phyloP scores from a whole-genome alignment of 1,139 yeast species.

The Zygoascus meyerae region DNA sequence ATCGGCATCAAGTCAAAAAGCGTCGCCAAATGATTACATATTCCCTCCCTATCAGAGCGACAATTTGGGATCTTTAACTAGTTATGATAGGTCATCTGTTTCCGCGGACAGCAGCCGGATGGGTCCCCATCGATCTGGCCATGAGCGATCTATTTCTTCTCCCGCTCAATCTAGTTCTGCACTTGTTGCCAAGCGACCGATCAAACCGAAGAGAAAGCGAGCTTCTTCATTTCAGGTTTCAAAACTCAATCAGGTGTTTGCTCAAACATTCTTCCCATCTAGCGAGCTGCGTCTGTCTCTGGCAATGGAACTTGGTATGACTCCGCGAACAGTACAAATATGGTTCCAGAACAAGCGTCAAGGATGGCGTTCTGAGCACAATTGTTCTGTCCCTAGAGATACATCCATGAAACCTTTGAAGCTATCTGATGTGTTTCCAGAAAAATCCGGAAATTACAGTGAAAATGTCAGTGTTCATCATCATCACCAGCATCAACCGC shows the following conservation, averaged over 20 bases:
- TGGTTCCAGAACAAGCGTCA: conserved; percentile 38
- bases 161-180: neutral
- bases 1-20: conserved; percentile 3
- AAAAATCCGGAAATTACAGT: too few relatives aligned
- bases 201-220: conserved; percentile 34
- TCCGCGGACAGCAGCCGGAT: neutral
- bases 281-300: conserved; percentile 33
- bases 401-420: conserved; percentile 6
- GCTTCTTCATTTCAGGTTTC: conserved; percentile 35
- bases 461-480: too few relatives aligned
- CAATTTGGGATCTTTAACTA: too few relatives aligned
- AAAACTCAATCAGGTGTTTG: conserved; percentile 33
- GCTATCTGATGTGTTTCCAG: conserved; percentile 3
- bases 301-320: conserved; percentile 37
- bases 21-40: conserved; percentile 4
- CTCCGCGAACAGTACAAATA: conserved; percentile 37
- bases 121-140: neutral
- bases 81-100: too few relatives aligned
- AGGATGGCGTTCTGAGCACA: conserved; percentile 34
- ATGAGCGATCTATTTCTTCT: neutral
- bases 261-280: conserved; percentile 35
- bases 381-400: conserved; percentile 27
- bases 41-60: neutral
- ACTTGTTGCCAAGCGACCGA: conserved; percentile 12
- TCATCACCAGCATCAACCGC: too few relatives aligned